phyloP scores from a whole-genome alignment of 2,329 filamentous ascomycete species.

The Aspergillus luchuensis region DNA sequence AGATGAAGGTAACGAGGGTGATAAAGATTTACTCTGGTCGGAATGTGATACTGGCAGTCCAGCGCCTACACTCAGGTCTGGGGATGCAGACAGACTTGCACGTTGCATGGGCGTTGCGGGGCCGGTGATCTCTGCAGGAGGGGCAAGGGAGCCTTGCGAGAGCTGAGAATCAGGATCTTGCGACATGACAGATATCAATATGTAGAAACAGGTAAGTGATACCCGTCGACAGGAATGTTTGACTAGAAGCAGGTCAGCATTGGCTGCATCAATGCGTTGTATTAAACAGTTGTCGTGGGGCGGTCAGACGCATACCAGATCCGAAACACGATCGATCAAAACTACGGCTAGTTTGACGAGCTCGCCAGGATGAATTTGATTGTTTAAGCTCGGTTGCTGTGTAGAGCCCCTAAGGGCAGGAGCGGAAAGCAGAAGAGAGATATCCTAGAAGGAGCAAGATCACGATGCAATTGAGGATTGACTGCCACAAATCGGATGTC shows the following conservation, averaged over 20 bases:
- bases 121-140: conserved; percentile 41
- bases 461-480: background rate
- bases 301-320: conserved; percentile 31
- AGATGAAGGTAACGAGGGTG: conserved; percentile 50
- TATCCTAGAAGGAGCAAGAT: background rate
- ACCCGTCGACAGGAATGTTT: conserved; percentile 24
- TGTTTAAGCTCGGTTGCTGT: background rate
- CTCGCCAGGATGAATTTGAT: background rate
- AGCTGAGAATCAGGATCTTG: conserved; percentile 30
- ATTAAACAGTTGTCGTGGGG: conserved; percentile 13
- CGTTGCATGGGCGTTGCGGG: conserved; percentile 39
- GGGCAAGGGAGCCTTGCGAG: conserved; percentile 40
- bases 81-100: conserved; percentile 39
- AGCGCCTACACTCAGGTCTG: conserved; percentile 34
- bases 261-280: conserved; percentile 19
- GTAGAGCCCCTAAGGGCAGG: background rate
- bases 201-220: conserved; percentile 13
- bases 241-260: conserved; percentile 21
- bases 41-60: conserved; percentile 37
- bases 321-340: conserved; percentile 11
- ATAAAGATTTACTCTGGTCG: conserved; percentile 38
- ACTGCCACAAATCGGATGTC: background rate
- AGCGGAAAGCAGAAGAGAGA: background rate
- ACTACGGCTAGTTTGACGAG: background rate
- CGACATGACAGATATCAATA: conserved; percentile 31